These are phyloP conservation scores for Plenodomus tracheiphilus DNA, from an alignment of 2,329 filamentous ascomycete genomes.

Conservation along the genomic window DNA sequence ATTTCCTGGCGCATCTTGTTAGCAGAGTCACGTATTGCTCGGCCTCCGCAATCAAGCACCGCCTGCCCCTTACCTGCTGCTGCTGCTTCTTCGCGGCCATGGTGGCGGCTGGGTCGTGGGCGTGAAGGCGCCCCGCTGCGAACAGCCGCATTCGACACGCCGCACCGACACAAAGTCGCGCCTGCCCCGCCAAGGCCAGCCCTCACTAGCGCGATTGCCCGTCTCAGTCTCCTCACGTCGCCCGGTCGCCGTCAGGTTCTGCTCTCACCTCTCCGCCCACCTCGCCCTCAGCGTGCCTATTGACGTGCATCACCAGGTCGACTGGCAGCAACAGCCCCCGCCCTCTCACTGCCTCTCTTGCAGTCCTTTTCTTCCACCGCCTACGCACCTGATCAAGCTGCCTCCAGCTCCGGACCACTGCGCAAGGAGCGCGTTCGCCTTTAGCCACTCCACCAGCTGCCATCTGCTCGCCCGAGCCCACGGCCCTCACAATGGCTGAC, in stretches of 20 bases:
- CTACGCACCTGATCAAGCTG: not conserved
- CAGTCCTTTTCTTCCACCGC: not conserved
- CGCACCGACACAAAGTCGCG: slow-evolving; percentile 2
- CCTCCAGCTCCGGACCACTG: not conserved
- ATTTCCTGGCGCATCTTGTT: slow-evolving; percentile 72
- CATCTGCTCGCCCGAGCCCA: not conserved
- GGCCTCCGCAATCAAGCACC: no score
- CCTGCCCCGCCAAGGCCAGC: slow-evolving; percentile 25
- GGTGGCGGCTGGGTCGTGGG: slow-evolving; percentile 1
- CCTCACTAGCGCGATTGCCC: slow-evolving; percentile 10
- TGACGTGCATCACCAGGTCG: not conserved
- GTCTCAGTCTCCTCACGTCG: slow-evolving; percentile 23
- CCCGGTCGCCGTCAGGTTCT: slow-evolving; percentile 28
- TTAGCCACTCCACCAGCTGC: not conserved
- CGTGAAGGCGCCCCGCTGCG: not conserved
- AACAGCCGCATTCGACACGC: not conserved
- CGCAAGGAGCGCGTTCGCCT: not conserved
- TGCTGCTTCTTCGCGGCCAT: slow-evolving; percentile 55
- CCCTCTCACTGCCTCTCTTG: not conserved
- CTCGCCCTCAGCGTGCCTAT: slow-evolving; percentile 1
- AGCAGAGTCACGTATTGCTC: slow-evolving; percentile 25
- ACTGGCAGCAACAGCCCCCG: not conserved
- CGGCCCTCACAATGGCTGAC: slow-evolving; percentile 66
- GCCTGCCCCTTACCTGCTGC: no score
- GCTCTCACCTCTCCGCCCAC: slow-evolving; percentile 8